Base-by-base conservation (phyloP, 768 basidiomycete species). In the Suillus lakei region DNA sequence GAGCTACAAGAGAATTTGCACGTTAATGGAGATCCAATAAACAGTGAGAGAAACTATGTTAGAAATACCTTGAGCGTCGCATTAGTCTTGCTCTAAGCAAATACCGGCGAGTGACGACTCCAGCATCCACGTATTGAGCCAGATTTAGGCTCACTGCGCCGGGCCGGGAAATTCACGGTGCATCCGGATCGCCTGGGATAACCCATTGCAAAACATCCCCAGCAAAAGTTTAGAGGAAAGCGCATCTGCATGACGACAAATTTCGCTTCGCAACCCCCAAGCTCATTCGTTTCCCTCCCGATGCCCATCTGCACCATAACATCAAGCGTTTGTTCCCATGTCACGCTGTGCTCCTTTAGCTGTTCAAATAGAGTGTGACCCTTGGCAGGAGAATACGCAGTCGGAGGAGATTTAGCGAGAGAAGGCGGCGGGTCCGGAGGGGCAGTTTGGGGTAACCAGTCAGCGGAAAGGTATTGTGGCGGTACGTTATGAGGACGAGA, bases 51-150 rank as follows among this genome's bases (percentile, higher is more conserved):
- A n/a, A n/a, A n/a, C n/a, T n/a, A n/a, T n/a, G n/a, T n/a, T n/a
- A n/a, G n/a, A n/a, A n/a, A n/a, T 51, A 91, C 89, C 82, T 90
- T 90, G 56, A 94, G 80, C 7, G 88, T 90, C 1, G 92, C 91
- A 68, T 94, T 94, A 44, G 88, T 91, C 77, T 91, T 92, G 69
- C 89, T 91, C 69, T 81, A 6, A 93, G 77, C 8, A 92, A 81
- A 75, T 92, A 91, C 7, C 86, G 81, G 21, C 92, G 82, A 12
- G 86, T 86, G 30, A 92, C 83, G 34, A 74, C 73, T 9, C 85
- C 85, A 1, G 78, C 85, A 55, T 84, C 82, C 16, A 87, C 89
- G 69, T 92, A 94, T 71, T 93, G 89, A 0, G 92, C 88, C 2
- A 94, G 81, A 71, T 94, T 90, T 64, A 94, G 81, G 68, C 85